These are phyloP conservation scores for Paracamarosporium sp. DNA, from an alignment of 2,329 filamentous ascomycete genomes.

Conservation along the genomic window DNA sequence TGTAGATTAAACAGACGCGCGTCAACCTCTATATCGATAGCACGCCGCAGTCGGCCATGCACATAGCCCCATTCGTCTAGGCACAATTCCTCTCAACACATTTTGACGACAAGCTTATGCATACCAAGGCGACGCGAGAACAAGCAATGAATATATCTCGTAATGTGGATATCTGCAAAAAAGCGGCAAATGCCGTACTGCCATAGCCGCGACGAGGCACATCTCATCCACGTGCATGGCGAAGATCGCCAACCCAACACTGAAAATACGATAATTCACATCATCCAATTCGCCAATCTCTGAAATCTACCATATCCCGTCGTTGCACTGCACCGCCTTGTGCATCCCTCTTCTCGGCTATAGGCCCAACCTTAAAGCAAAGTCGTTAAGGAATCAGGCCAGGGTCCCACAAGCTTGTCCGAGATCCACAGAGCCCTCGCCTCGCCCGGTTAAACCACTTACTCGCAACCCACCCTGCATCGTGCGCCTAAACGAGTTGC, in stretches of 20 bases:
- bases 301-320: neutral
- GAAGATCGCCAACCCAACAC: neutral
- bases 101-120: neutral
- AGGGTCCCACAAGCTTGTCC: neutral
- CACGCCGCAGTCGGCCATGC: neutral
- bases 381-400: neutral
- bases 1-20: neutral
- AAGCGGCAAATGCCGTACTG: neutral
- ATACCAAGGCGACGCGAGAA: neutral
- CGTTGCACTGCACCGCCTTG: neutral
- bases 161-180: too few species aligned
- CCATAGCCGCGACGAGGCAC: too few species aligned
- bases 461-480: neutral
- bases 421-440: neutral
- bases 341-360: constrained; percentile 2
- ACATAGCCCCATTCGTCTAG: neutral
- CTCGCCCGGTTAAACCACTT: constrained; percentile 2
- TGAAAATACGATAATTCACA: neutral
- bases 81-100: too few species aligned
- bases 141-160: too few species aligned
- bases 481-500: neutral
- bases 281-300: neutral
- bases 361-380: neutral
- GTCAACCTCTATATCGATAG: neutral
- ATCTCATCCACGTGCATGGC: neutral